phyloP scores from a whole-genome alignment of 805 yeast species.

The Candida sphagnicola region DNA sequence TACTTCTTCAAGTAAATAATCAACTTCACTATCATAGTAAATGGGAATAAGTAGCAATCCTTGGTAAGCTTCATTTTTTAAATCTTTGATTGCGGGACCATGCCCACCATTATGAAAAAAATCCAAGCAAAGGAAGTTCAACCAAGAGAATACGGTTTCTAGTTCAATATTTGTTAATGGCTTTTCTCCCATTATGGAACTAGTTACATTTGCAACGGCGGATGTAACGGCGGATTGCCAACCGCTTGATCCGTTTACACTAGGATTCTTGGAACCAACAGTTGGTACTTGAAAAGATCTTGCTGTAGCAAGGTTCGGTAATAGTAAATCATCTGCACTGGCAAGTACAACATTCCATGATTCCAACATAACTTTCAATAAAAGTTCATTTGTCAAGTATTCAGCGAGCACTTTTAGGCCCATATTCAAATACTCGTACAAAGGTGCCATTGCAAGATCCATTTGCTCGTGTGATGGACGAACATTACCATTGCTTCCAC shows the following conservation, averaged over 20 bases:
- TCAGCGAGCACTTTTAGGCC: constrained; percentile 63
- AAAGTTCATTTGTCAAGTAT: constrained; percentile 49
- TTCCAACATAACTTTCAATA: constrained; percentile 64
- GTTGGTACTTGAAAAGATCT: constrained; percentile 24
- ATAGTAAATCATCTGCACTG: constrained; percentile 63
- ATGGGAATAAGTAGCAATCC: constrained; percentile 59
- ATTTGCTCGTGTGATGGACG: constrained; percentile 44
- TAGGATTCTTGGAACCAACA: constrained; percentile 15
- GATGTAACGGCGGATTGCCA: constrained; percentile 45
- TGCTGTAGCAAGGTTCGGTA: constrained; percentile 65
- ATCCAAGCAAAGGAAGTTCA: constrained; percentile 58
- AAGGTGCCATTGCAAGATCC: constrained; percentile 65
- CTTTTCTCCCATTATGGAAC: constrained; percentile 41
- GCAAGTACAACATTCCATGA: constrained; percentile 76
- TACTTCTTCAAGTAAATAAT: constrained; percentile 52
- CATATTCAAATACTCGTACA: constrained; percentile 69
- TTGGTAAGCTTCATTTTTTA: constrained; percentile 63
- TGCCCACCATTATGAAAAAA: constrained; percentile 80
- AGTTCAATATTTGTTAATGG: constrained; percentile 57
- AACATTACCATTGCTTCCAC: constrained; percentile 46
- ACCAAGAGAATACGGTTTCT: constrained; percentile 69
- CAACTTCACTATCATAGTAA: constrained; percentile 52
- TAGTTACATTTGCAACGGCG: constrained; percentile 49
- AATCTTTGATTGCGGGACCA: constrained; percentile 66
- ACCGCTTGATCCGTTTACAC: constrained; percentile 12